Evolutionary conservation across 352 stramenopile genomes (phyloP).

Genomic region (Pythium aquatile): DNA sequence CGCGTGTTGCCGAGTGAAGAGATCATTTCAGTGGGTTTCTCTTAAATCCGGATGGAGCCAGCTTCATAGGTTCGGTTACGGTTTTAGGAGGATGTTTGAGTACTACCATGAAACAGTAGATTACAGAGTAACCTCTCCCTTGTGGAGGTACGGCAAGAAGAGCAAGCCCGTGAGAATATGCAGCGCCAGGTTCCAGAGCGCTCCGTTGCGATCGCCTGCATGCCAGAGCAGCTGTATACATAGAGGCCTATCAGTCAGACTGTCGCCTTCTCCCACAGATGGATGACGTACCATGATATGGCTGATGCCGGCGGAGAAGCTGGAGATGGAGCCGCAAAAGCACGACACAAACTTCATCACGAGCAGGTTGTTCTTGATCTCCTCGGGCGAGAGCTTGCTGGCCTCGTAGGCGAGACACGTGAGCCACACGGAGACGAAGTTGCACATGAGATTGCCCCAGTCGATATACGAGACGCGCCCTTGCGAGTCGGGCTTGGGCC

Average conservation of each 20-base stretch:
- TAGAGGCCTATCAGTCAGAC: neutral
- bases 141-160: slow-evolving; percentile 37
- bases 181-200: slow-evolving; percentile 27
- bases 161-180: slow-evolving; percentile 30
- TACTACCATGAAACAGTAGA: slow-evolving; percentile 4
- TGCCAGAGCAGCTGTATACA: slow-evolving; percentile 24
- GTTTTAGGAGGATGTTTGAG: neutral
- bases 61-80: neutral
- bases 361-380: slow-evolving; percentile 34
- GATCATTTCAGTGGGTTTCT: neutral
- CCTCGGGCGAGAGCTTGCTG: slow-evolving; percentile 30
- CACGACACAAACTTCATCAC: slow-evolving; percentile 44
- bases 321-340: slow-evolving; percentile 42
- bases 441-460: slow-evolving; percentile 40
- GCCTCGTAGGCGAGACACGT: slow-evolving; percentile 33
- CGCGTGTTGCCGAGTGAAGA: neutral
- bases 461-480: slow-evolving; percentile 29
- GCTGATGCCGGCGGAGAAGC: slow-evolving; percentile 32
- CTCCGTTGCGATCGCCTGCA: slow-evolving; percentile 22
- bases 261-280: neutral
- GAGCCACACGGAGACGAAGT: slow-evolving; percentile 37
- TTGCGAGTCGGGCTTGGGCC: slow-evolving; percentile 16
- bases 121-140: slow-evolving; percentile 15
- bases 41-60: neutral
- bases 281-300: slow-evolving; percentile 32